A percentile compares a stretch with the other conserved stretches of the same genome.
These are phyloP conservation scores for Leishmania arabica DNA, from an alignment of 208 protist genomes.

Conservation along the genomic window DNA sequence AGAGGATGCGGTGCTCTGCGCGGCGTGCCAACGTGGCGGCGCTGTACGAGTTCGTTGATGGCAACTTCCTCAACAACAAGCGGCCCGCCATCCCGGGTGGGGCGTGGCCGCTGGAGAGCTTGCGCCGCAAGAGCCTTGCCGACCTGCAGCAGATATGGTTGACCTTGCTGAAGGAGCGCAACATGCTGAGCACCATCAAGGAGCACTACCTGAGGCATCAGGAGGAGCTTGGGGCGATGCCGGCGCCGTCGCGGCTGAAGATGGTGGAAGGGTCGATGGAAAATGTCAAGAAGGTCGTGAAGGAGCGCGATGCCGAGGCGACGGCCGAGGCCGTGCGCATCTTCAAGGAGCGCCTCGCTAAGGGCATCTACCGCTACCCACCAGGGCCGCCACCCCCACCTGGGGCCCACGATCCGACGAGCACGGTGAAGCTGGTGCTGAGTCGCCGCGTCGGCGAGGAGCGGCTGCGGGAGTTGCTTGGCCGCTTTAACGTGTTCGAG, in stretches of 20 bases:
- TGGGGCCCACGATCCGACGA: conserved; percentile 53
- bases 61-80: conserved; percentile 90
- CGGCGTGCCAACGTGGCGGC: conserved; percentile 50
- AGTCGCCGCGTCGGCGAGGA: conserved; percentile 62
- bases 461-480: conserved; percentile 78
- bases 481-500: conserved; percentile 82
- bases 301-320: conserved; percentile 82
- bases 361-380: conserved; percentile 83
- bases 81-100: conserved; percentile 85
- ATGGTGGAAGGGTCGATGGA: conserved; percentile 87
- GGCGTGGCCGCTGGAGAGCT: conserved; percentile 79
- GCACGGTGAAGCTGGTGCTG: conserved; percentile 72
- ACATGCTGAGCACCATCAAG: conserved; percentile 86
- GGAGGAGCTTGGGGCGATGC: conserved; percentile 91
- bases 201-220: conserved; percentile 90
- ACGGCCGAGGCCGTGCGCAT: conserved; percentile 60
- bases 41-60: conserved; percentile 92
- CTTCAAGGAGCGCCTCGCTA: conserved; percentile 71
- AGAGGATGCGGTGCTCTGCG: conserved; percentile 33
- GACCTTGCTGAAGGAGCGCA: conserved; percentile 89
- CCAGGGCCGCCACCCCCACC: conserved; percentile 83
- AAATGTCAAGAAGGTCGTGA: conserved; percentile 78
- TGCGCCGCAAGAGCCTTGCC: conserved; percentile 87
- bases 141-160: conserved; percentile 95
- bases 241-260: conserved; percentile 81